phyloP scores from a whole-genome alignment of 306 rosid species.

The Cotoneaster glaucophyllus region DNA sequence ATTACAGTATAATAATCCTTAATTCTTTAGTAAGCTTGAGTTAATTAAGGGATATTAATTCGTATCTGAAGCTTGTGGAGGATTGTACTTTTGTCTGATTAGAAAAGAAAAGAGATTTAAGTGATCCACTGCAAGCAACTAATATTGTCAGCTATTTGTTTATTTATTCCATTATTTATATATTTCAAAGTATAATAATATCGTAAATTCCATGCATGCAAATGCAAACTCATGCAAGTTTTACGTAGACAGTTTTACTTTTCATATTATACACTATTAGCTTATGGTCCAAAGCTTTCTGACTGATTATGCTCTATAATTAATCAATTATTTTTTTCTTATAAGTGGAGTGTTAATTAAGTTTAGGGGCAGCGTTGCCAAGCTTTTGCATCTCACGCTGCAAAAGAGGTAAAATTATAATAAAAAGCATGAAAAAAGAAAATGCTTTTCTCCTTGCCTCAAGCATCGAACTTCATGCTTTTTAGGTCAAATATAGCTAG shows the following conservation, averaged over 20 bases:
- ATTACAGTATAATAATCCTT: neutral
- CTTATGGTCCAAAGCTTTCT: neutral
- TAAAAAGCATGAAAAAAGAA: conserved; percentile 17
- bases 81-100: conserved; percentile 68
- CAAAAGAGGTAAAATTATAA: conserved; percentile 28
- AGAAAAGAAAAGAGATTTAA: conserved; percentile 33
- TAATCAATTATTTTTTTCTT: neutral
- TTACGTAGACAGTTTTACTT: neutral
- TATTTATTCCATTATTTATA: neutral
- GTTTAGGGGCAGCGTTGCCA: neutral
- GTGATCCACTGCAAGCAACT: conserved; percentile 65
- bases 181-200: neutral
- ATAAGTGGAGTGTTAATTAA: neutral
- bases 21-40: conserved; percentile 9
- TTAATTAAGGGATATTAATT: neutral
- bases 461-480: conserved; percentile 41
- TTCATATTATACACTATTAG: neutral
- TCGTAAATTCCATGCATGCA: conserved; percentile 32
- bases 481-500: conserved; percentile 29
- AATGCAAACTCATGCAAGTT: conserved; percentile 32
- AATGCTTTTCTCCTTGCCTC: conserved; percentile 39
- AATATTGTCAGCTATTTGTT: conserved; percentile 34
- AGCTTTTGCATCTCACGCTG: conserved; percentile 15
- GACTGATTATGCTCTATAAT: neutral
- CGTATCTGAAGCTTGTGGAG: conserved; percentile 13